Evolutionary conservation across 2,329 filamentous ascomycete species (phyloP).

Genomic region (Fusarium mexicanum): DNA sequence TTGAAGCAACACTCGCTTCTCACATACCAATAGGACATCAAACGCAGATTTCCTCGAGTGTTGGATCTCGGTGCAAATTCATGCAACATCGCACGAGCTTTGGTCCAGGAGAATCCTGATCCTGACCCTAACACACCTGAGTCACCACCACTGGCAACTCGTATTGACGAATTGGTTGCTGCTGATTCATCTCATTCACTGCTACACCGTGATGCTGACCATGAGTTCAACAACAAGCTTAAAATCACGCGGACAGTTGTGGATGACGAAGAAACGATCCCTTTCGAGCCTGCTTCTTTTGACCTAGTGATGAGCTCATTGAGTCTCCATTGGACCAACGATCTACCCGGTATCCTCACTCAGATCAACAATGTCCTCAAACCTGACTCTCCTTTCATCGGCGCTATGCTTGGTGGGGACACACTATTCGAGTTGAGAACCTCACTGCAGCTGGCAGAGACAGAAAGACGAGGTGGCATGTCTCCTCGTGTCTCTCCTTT

Average conservation of each 20-base stretch:
- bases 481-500: slow-evolving; percentile 90
- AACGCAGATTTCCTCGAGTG: slow-evolving; percentile 82
- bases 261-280: slow-evolving; percentile 77
- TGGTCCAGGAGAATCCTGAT: slow-evolving; percentile 76
- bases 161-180: slow-evolving; percentile 79
- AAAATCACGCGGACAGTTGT: slow-evolving; percentile 79
- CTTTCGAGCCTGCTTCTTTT: slow-evolving; percentile 80
- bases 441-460: slow-evolving; percentile 89
- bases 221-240: slow-evolving; percentile 79
- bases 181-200: slow-evolving; percentile 82
- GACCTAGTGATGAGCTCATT: slow-evolving; percentile 91
- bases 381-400: slow-evolving; percentile 90
- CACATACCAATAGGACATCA: slow-evolving; percentile 77
- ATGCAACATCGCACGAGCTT: slow-evolving; percentile 88
- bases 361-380: slow-evolving; percentile 90
- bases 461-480: slow-evolving; percentile 90
- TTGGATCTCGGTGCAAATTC: slow-evolving; percentile 96
- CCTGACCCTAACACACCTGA: slow-evolving; percentile 63
- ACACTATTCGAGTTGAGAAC: slow-evolving; percentile 93
- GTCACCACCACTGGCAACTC: slow-evolving; percentile 73
- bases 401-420: slow-evolving; percentile 96
- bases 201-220: slow-evolving; percentile 80
- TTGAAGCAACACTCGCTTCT: slow-evolving; percentile 9
- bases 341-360: slow-evolving; percentile 83
- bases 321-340: slow-evolving; percentile 97